Base-by-base conservation (phyloP, 352 stramenopile genomes). In the Pythium rhizo-oryzae region DNA sequence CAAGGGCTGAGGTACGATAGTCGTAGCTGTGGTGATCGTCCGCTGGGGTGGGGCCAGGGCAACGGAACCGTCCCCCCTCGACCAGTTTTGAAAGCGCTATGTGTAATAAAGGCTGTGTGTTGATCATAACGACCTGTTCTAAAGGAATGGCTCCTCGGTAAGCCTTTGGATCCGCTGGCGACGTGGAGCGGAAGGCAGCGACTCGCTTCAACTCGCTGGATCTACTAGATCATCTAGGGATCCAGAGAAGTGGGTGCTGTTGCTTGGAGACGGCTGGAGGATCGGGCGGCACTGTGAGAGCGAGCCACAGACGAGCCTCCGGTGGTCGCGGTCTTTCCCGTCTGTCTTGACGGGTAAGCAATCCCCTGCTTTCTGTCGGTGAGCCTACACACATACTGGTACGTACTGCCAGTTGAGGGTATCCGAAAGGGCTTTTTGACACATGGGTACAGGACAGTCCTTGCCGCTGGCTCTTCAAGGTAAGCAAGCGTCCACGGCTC, bases 1-100 rank as follows among this genome's bases (percentile, higher is more conserved):
- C 39, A 58, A 62, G 24, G 65, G 65, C 15, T 67, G 41, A 60
- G n/a, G n/a, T 8, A 33, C 33, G 9, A 15, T 23, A 47, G 41
- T 47, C 15, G 37, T 35, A 28, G 23, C 21, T 33, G 13, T 62
- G 0, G 5, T 51, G 55, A n/a, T 35, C n/a, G 33, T 33, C 13
- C 11, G 23, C n/a, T n/a, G n/a, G n/a, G 50, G 19, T 24, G 23
- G 24, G 23, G 9, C 12, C 33, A 39, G 28, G 28, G 28, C 28
- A 33, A 33, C 28, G 11, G 24, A 58, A 35, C 39, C 51, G 44
- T 58, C 51, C 25, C 35, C 24, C 15, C 18, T 24, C 23, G 13
- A 8, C 41, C 15, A 47, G 52, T 59, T 24, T 59, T 59, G 52
- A 30, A 46, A 46, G 18, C 7, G 15, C 39, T 46, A 46, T 13